Evolutionary conservation across 192 early-diverging fungal species (phyloP).

Genomic region (Coemansia sp.): DNA sequence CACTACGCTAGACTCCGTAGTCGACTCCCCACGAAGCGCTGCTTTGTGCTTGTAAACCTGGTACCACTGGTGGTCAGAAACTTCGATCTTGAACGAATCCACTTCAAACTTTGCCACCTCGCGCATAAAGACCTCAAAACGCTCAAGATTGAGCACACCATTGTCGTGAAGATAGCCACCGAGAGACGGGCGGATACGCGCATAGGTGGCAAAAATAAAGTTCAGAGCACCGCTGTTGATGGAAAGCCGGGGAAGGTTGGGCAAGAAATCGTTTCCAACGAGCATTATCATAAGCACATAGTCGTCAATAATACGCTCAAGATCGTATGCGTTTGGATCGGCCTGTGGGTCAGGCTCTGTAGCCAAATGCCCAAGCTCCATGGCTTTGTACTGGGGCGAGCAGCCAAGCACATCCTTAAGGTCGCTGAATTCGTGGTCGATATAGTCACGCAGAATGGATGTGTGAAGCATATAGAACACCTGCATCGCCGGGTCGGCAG

Average conservation of each 20-base stretch:
- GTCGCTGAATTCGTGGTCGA: conserved; percentile 79
- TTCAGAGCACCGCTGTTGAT: conserved; percentile 88
- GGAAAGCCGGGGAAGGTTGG: conserved; percentile 89
- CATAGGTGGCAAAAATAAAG: conserved; percentile 69
- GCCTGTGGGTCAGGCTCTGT: neutral
- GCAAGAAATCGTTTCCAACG: conserved; percentile 98
- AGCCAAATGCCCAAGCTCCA: conserved; percentile 28
- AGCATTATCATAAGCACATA: conserved; percentile 92
- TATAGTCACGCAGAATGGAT: conserved; percentile 86
- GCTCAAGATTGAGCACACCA: conserved; percentile 64
- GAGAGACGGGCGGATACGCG: conserved; percentile 62
- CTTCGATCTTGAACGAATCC: conserved; percentile 51
- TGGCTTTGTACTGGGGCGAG: conserved; percentile 53
- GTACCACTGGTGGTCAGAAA: conserved; percentile 53
- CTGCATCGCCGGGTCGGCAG: conserved; percentile 42
- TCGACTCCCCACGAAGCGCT: conserved; percentile 34
- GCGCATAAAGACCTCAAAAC: conserved; percentile 64
- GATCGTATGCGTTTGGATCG: conserved; percentile 60
- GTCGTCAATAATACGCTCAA: conserved; percentile 96
- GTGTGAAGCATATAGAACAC: conserved; percentile 82
- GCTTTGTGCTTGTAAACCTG: conserved; percentile 55
- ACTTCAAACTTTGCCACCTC: conserved; percentile 55
- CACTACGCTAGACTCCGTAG: conserved; percentile 23
- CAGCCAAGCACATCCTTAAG: conserved; percentile 41
- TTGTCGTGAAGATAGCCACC: conserved; percentile 89